Evolutionary conservation across 805 yeast genomes (phyloP).

Genomic region (Nakazawaea siamensis): DNA sequence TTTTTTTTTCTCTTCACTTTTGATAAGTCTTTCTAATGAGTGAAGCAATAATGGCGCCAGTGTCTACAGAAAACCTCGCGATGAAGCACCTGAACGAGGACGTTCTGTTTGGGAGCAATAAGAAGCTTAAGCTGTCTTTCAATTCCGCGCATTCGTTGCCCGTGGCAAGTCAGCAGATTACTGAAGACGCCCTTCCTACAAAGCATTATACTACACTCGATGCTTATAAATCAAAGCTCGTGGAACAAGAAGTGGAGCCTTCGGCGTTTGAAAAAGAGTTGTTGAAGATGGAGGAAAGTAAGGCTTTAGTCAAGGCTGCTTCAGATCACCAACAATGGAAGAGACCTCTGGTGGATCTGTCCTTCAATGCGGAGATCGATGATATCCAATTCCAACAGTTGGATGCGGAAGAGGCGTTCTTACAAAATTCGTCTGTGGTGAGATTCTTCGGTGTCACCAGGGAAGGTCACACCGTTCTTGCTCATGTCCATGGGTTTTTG

Average conservation of each 20-base stretch:
- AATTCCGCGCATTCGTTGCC: conserved; percentile 23
- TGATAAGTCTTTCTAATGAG: too few species aligned
- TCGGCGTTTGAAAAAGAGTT: conserved; percentile 48
- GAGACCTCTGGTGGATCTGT: conserved; percentile 46
- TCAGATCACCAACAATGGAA: conserved; percentile 25
- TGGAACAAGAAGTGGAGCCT: conserved; percentile 21
- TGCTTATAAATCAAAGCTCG: conserved; percentile 14
- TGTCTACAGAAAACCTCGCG: neutral
- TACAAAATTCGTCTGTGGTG: conserved; percentile 49
- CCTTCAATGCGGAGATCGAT: conserved; percentile 35
- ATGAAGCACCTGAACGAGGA: conserved; percentile 1
- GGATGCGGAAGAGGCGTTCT: conserved; percentile 81
- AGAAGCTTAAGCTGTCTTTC: neutral
- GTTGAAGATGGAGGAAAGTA: conserved; percentile 23
- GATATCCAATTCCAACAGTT: conserved; percentile 82
- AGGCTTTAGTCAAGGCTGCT: conserved; percentile 3
- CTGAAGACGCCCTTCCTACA: conserved; percentile 5
- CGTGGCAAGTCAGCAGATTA: conserved; percentile 21
- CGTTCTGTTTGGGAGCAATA: neutral
- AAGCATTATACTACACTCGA: conserved; percentile 10
- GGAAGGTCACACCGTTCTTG: conserved; percentile 80
- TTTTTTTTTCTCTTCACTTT: too few species aligned
- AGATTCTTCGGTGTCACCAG: conserved; percentile 90
- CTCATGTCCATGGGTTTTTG: conserved; percentile 81
- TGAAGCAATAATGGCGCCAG: neutral